Conservation (phyloP, 192 early-diverging fungal species). For the Gamsiella multidivaricata region DNA sequence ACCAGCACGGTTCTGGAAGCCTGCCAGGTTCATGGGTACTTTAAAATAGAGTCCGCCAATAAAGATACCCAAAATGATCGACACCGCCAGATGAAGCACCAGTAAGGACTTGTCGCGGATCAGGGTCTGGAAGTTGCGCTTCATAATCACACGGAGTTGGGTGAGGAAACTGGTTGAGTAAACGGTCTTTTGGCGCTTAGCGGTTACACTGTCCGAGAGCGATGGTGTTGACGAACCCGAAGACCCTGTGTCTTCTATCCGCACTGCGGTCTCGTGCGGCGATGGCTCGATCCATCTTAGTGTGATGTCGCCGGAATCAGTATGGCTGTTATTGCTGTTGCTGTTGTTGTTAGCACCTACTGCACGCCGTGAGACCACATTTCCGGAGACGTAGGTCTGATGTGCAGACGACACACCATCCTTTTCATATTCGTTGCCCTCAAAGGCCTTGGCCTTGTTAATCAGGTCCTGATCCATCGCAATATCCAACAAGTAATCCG, state of each 20-base stretch:
- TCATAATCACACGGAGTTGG: slow-evolving; percentile 58
- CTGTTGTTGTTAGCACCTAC: background rate
- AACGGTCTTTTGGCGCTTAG: slow-evolving; percentile 9
- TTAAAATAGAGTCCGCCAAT: slow-evolving; percentile 77
- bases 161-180: slow-evolving; percentile 64
- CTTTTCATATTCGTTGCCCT: slow-evolving; percentile 15
- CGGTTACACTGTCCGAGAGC: background rate
- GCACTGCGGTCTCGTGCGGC: slow-evolving; percentile 16
- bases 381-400: background rate
- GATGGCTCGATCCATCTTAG: background rate
- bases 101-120: slow-evolving; percentile 57
- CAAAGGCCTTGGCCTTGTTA: slow-evolving; percentile 2
- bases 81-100: slow-evolving; percentile 65
- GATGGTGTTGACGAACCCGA: slow-evolving; percentile 10
- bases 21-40: slow-evolving; percentile 64
- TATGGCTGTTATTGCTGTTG: background rate
- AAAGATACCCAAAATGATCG: slow-evolving; percentile 68
- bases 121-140: slow-evolving; percentile 58
- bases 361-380: slow-evolving; percentile 8
- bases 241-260: slow-evolving; percentile 13
- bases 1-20: slow-evolving; percentile 82
- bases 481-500: slow-evolving; percentile 49
- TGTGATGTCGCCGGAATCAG: slow-evolving; percentile 2
- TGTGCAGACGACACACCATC: background rate
- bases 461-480: slow-evolving; percentile 31